phyloP scores from a whole-genome alignment of 345 rosid genomes.

The Turnera subulata region DNA sequence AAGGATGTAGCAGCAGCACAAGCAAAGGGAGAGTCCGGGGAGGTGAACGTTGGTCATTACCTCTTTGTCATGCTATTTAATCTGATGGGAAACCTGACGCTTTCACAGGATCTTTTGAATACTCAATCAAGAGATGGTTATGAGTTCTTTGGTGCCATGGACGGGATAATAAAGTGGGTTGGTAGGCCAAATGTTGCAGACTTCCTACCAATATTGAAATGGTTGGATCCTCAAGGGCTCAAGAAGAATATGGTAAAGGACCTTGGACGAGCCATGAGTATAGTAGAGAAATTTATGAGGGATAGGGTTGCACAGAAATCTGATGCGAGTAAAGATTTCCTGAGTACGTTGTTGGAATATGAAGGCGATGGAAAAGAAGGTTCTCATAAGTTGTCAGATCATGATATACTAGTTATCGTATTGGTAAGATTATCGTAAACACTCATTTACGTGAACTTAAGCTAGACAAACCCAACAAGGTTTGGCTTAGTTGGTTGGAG shows the following conservation, averaged over 20 bases:
- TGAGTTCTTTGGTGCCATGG: constrained; percentile 16
- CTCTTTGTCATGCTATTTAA: no score
- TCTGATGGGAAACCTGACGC: no score
- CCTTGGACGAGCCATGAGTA: constrained; percentile 6
- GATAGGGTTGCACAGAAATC: constrained; percentile 14
- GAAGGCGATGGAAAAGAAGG: constrained; percentile 13
- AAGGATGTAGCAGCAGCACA: no score
- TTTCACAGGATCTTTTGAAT: no score
- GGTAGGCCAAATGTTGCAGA: constrained; percentile 24
- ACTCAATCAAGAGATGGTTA: no score
- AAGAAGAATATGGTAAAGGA: constrained; percentile 18
- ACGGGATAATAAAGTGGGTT: not conserved
- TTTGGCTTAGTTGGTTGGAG: no score
- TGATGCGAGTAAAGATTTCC: not conserved
- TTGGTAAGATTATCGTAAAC: no score
- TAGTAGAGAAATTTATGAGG: constrained; percentile 13
- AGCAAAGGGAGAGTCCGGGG: no score
- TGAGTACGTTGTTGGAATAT: constrained; percentile 15
- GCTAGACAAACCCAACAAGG: no score
- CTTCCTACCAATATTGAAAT: constrained; percentile 10
- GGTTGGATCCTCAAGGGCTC: constrained; percentile 28
- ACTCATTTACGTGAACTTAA: no score
- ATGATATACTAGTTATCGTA: constrained; percentile 2
- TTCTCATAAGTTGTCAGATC: constrained; percentile 7
- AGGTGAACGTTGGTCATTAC: no score